Base-by-base conservation (phyloP, 805 yeast genomes). In the Alloascoidea africana region DNA sequence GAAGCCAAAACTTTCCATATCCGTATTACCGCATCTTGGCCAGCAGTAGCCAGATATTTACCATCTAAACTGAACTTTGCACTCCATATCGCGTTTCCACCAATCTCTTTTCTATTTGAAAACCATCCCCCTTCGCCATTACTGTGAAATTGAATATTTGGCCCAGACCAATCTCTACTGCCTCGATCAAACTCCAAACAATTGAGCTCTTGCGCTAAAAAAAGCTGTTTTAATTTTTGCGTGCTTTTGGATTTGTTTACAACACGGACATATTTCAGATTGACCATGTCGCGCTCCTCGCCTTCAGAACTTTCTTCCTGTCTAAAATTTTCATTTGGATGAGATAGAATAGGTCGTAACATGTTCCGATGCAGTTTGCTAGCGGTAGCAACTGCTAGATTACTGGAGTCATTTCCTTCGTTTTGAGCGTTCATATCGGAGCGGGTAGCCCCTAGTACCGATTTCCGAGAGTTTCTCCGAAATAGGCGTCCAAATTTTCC, bases 1-100 rank as follows among this genome's bases (percentile, higher is more conserved):
- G 86, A 72, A 2, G 82, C 62, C 0, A 85, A 70, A 3, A 83
- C 93, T 53, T 82, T 76, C 91, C 94, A 86, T 3, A 86, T 60
- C 38, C 74, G 62, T 11, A 87, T 64, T 1, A 64, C 54, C 2
- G 78, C 67, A 50, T 82, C 86, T 46, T 81, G 73, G 14, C 94
- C 93, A 0, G 89, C 95, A 2, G 81, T 70, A 0, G 95, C 95
- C 47, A 87, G 55, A 52, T 66, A 84, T 54, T 73, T 76, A 6
- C 96, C 96, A 56, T 87, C 94, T 8, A 55, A 55, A 40, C 82
- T 75, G 55, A 87, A 87, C 47, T 73, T 69, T 60, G 80, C 61
- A 5, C 73, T 69, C 70, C 86, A 83, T n/a, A 82, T 65, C 11
- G 91, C 81, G 34, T 23, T 23, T 23, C n/a, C 13, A 8, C n/a